Evolutionary conservation across 352 stramenopile species (phyloP), one percentile per base, ranked within the genome.

Genomic region (Globisporangium iwayamae): DNA sequence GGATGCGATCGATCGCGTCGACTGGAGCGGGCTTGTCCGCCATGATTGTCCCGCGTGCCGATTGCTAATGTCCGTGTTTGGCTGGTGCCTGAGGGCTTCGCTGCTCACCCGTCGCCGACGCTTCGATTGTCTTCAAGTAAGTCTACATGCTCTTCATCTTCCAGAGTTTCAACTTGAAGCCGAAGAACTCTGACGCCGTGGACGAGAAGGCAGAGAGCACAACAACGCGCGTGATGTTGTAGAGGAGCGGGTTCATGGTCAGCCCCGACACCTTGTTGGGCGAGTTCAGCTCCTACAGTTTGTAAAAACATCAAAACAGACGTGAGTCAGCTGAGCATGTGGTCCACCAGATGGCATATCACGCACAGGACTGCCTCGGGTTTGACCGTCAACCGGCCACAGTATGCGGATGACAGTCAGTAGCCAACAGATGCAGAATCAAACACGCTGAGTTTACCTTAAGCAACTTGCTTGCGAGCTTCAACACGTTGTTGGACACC

Each of bases 91-190:
- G 51, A 39, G 30, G 51, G 30, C 51, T 41, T 56, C 51, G 10
- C 25, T 43, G 28, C 30, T 45, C 9, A 2, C 16, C n/a, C 18
- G 18, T 13, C 16, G n/a, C 22, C 22, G 22, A 30, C 51, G 30
- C 41, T 30, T 57, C 16, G 28, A 4, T 34, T 34, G 16, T n/a
- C 48, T 55, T 39, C 51, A 9, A 39, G 30, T 30, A n/a, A 41
- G 28, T 53, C 69, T 87, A 91, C 56, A 81, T 68, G 48, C 73
- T 79, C 69, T 94, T 94, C 62, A 97, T 82, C 71, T 97, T 96
- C 78, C 89, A 93, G 14, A 96, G 73, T 81, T 96, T 96, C 60
- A 96, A 78, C 70, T 96, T 97, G 70, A 97, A 97, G 67, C 89
- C 89, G 62, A 97, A 94, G 57, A 95, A 91, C 69, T 97, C 89